phyloP scores from a whole-genome alignment of 306 rosid species.

The Abrus precatorius region DNA sequence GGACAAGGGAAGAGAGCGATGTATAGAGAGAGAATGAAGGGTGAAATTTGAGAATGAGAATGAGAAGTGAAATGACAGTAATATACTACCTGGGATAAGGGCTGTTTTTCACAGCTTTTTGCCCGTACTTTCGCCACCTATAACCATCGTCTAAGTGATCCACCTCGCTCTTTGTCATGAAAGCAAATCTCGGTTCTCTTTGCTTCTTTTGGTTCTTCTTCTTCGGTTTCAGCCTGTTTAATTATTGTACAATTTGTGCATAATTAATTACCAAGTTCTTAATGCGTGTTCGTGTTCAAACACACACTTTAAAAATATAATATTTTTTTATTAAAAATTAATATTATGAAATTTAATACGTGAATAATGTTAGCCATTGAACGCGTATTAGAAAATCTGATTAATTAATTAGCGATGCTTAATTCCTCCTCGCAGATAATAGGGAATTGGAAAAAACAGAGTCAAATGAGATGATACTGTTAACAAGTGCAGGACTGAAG shows the following conservation, averaged over 20 bases:
- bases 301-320: no score
- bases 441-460: conserved; percentile 3
- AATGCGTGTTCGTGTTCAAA: no score
- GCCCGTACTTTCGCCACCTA: conserved; percentile 87
- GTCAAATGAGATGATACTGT: conserved; percentile 7
- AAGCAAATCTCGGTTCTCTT: conserved; percentile 66
- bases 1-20: background rate
- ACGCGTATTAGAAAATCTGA: no score
- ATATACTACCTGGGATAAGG: conserved; percentile 72
- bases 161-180: conserved; percentile 78
- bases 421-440: background rate
- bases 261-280: background rate
- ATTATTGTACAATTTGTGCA: background rate
- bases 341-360: no score
- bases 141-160: conserved; percentile 86
- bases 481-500: background rate
- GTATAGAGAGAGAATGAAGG: background rate
- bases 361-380: no score
- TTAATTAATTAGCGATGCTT: background rate
- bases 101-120: conserved; percentile 79
- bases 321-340: no score
- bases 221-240: conserved; percentile 47
- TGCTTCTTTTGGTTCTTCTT: conserved; percentile 70
- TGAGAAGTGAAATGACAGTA: background rate
- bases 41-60: background rate